phyloP scores from a whole-genome alignment of 2,329 filamentous ascomycete genomes.

The Fusarium ambrosium region DNA sequence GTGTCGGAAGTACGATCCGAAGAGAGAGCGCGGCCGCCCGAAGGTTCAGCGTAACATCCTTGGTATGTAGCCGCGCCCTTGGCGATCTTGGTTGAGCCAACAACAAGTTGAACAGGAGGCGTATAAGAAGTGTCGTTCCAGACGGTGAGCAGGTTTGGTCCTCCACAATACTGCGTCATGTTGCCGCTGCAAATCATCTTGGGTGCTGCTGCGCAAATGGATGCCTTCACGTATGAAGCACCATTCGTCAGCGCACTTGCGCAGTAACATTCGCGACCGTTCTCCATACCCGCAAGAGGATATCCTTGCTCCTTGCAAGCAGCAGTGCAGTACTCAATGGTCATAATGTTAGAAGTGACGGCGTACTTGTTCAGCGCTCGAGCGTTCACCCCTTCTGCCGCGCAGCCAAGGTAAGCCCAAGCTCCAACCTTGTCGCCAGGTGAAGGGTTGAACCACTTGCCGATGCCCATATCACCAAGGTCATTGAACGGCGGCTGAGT shows the following conservation, averaged over 20 bases:
- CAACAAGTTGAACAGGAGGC: slow-evolving; percentile 27
- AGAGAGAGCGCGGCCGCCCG: slow-evolving; percentile 32
- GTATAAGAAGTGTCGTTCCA: slow-evolving; percentile 43
- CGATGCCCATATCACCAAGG: slow-evolving; percentile 13
- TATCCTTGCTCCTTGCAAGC: slow-evolving; percentile 39
- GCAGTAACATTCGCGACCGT: slow-evolving; percentile 41
- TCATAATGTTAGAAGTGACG: slow-evolving; percentile 26
- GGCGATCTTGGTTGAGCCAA: slow-evolving; percentile 36
- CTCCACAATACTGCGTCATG: slow-evolving; percentile 41
- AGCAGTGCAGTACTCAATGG: slow-evolving; percentile 39
- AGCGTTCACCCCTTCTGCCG: slow-evolving; percentile 21
- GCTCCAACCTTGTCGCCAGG: slow-evolving; percentile 33
- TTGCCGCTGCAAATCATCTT: slow-evolving; percentile 42
- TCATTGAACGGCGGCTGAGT: slow-evolving; percentile 29
- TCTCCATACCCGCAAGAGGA: slow-evolving; percentile 39
- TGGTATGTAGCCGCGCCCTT: slow-evolving; percentile 33
- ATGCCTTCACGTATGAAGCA: slow-evolving; percentile 33
- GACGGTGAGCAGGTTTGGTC: slow-evolving; percentile 32
- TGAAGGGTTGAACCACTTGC: slow-evolving; percentile 32
- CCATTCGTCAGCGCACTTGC: slow-evolving; percentile 27
- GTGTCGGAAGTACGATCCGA: slow-evolving; percentile 23
- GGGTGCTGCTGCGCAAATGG: slow-evolving; percentile 23
- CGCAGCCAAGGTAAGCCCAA: slow-evolving; percentile 39
- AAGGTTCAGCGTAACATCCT: slow-evolving; percentile 37
- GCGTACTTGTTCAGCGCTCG: slow-evolving; percentile 40